phyloP scores from a whole-genome alignment of 208 protist genomes.

The Wallacemonas rigidus region DNA sequence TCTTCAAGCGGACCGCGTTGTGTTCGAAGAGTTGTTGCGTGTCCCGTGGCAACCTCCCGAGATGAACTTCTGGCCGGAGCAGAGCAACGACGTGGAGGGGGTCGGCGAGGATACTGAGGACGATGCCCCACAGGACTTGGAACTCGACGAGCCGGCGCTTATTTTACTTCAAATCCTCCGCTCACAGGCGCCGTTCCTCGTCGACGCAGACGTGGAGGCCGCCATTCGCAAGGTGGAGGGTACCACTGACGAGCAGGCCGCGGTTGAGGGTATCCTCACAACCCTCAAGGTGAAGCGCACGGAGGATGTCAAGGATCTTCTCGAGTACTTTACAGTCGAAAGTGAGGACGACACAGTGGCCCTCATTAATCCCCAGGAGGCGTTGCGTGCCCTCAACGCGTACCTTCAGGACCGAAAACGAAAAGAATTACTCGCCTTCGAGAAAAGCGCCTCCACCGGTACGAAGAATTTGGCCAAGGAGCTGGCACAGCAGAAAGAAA shows the following conservation, averaged over 20 bases:
- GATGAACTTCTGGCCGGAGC: slow-evolving; percentile 79
- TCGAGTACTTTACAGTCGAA: slow-evolving; percentile 87
- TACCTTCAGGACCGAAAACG: slow-evolving; percentile 76
- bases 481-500: slow-evolving; percentile 41
- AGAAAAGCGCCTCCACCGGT: slow-evolving; percentile 7
- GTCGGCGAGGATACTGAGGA: slow-evolving; percentile 54
- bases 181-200: slow-evolving; percentile 85
- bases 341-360: slow-evolving; percentile 58
- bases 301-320: slow-evolving; percentile 86
- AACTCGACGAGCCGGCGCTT: slow-evolving; percentile 75
- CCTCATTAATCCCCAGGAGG: slow-evolving; percentile 86
- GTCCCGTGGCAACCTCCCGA: slow-evolving; percentile 87
- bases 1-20: slow-evolving; percentile 94
- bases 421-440: slow-evolving; percentile 19
- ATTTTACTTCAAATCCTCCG: slow-evolving; percentile 89
- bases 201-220: slow-evolving; percentile 75
- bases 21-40: slow-evolving; percentile 95
- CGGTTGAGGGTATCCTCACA: slow-evolving; percentile 93
- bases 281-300: slow-evolving; percentile 87
- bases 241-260: slow-evolving; percentile 83
- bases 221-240: slow-evolving; percentile 66
- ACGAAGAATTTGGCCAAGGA: slow-evolving; percentile 34
- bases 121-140: slow-evolving; percentile 47
- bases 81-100: slow-evolving; percentile 37
- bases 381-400: slow-evolving; percentile 71